A percentile compares a stretch with the other conserved stretches of the same genome.
Evolutionary conservation across 192 early-diverging fungal species (phyloP).

Genomic region (Entrophospora sp.): DNA sequence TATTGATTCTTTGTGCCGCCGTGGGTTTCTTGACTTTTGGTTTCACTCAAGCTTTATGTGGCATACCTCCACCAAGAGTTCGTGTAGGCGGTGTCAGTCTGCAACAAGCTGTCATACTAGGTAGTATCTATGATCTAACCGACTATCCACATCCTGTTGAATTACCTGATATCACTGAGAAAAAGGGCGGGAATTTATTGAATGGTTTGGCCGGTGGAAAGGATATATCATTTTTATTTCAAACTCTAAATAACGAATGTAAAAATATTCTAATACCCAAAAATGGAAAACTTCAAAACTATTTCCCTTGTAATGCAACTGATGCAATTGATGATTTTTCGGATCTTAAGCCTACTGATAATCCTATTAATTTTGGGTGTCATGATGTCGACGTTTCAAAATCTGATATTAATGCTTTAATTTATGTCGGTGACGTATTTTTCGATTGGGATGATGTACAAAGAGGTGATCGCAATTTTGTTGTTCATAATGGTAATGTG

Average conservation of each 20-base stretch:
- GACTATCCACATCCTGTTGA: constrained; percentile 15
- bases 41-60: constrained; percentile 56
- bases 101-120: constrained; percentile 48
- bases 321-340: constrained; percentile 32
- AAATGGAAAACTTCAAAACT: constrained; percentile 37
- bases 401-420: constrained; percentile 31
- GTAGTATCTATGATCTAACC: constrained; percentile 55
- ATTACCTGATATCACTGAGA: neutral
- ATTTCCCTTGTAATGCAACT: constrained; percentile 68
- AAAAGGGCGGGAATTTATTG: neutral
- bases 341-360: constrained; percentile 34
- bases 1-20: constrained; percentile 55
- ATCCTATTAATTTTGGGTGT: constrained; percentile 47
- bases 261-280: constrained; percentile 42
- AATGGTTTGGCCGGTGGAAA: constrained; percentile 41
- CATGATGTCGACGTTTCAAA: no score
- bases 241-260: constrained; percentile 61
- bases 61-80: constrained; percentile 27
- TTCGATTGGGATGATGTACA: constrained; percentile 62
- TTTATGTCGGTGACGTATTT: constrained; percentile 48
- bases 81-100: constrained; percentile 27
- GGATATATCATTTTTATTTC: constrained; percentile 72
- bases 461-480: constrained; percentile 42
- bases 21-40: constrained; percentile 87
- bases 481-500: constrained; percentile 70